phyloP scores from a whole-genome alignment of 2,329 filamentous ascomycete genomes.

The Xylariaceae sp. region DNA sequence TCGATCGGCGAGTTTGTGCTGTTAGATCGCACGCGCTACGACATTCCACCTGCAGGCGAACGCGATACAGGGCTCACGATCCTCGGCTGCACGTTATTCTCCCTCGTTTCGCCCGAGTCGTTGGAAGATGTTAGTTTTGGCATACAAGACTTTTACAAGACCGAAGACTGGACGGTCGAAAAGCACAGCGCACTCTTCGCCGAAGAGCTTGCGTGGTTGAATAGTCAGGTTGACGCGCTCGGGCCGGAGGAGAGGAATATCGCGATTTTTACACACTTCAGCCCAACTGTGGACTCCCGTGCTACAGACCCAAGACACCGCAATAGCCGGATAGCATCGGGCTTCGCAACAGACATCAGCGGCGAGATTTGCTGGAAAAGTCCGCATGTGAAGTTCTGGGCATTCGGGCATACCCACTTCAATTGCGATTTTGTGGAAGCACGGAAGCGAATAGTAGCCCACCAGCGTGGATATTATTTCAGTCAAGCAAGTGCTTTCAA shows the following conservation, averaged over 20 bases:
- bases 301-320: constrained; percentile 34
- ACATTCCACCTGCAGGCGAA: constrained; percentile 17
- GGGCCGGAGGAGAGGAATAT: constrained; percentile 25
- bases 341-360: constrained; percentile 39
- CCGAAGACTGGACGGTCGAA: constrained; percentile 36
- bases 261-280: constrained; percentile 41
- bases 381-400: constrained; percentile 39
- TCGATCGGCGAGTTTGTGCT: constrained; percentile 38
- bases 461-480: constrained; percentile 41
- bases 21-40: constrained; percentile 32
- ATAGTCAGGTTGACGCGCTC: constrained; percentile 31
- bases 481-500: not conserved
- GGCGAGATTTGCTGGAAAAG: constrained; percentile 34
- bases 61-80: constrained; percentile 29
- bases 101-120: constrained; percentile 38
- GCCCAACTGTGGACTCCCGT: constrained; percentile 34
- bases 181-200: constrained; percentile 36
- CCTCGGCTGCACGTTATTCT: constrained; percentile 49
- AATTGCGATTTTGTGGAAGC: constrained; percentile 38
- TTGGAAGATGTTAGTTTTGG: constrained; percentile 37
- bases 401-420: constrained; percentile 47
- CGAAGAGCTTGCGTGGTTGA: constrained; percentile 42
- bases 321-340: constrained; percentile 26
- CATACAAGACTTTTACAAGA: constrained; percentile 51
- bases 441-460: constrained; percentile 34